These are phyloP conservation scores for Hypoxylon subgilvum DNA, from an alignment of 495 filamentous ascomycete genomes.

Conservation along the genomic window DNA sequence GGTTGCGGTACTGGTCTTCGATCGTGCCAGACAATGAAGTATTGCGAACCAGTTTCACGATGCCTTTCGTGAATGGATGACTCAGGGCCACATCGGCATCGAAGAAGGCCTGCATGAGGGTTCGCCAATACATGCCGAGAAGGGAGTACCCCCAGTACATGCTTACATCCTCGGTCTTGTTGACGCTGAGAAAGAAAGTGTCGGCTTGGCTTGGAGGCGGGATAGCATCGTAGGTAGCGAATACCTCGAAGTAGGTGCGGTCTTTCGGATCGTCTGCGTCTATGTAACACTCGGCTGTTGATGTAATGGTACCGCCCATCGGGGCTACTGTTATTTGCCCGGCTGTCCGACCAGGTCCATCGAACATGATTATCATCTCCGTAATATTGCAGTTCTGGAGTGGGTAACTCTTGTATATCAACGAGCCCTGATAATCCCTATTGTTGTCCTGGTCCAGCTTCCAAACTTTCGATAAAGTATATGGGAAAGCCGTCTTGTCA, in stretches of 20 bases:
- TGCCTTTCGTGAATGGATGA: slow-evolving; percentile 12
- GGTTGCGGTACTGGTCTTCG: slow-evolving; percentile 1
- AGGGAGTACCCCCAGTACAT: slow-evolving; percentile 16
- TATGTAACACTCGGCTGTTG: slow-evolving; percentile 22
- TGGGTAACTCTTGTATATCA: slow-evolving; percentile 38
- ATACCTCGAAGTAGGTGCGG: slow-evolving; percentile 25
- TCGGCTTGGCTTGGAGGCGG: slow-evolving; percentile 13
- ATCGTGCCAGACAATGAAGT: slow-evolving; percentile 1
- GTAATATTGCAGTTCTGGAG: slow-evolving; percentile 38
- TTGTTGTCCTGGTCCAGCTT: slow-evolving; percentile 4
- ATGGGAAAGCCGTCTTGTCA: slow-evolving; percentile 39
- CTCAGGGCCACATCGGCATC: slow-evolving; percentile 1
- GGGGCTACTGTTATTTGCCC: slow-evolving; percentile 13
- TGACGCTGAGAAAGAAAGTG: slow-evolving; percentile 10
- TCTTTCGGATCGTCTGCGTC: slow-evolving; percentile 4
- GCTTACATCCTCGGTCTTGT: slow-evolving; percentile 2
- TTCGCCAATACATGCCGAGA: slow-evolving; percentile 15
- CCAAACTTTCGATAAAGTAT: slow-evolving; percentile 38
- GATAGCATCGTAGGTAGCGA: slow-evolving; percentile 38
- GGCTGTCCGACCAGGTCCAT: slow-evolving; percentile 21
- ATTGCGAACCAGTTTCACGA: slow-evolving; percentile 3
- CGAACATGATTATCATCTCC: slow-evolving; percentile 32
- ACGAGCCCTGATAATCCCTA: slow-evolving; percentile 23
- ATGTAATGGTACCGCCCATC: slow-evolving; percentile 21
- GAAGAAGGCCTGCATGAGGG: slow-evolving; percentile 19